Evolutionary conservation across 2,329 filamentous ascomycete genomes (phyloP).

Genomic region (Aspergillus brunneoviolaceus): DNA sequence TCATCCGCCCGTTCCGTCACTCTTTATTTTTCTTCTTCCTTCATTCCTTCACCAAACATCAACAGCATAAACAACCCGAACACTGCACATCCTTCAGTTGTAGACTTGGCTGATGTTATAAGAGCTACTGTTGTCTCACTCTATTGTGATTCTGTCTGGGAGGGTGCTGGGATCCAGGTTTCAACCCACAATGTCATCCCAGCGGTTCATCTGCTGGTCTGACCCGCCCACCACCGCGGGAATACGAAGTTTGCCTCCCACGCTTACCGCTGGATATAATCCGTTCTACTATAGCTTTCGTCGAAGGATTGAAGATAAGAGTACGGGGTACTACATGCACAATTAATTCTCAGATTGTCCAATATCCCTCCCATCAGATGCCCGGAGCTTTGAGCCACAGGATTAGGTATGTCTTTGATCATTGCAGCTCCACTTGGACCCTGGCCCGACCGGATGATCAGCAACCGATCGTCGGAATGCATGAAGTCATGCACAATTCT

Average conservation of each 20-base stretch:
- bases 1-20: conserved; percentile 2
- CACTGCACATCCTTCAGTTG: neutral
- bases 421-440: neutral
- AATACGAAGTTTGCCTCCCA: neutral
- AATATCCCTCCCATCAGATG: neutral
- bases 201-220: neutral
- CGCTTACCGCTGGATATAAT: neutral
- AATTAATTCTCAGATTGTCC: too few species aligned
- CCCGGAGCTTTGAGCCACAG: neutral
- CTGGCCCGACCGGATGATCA: neutral
- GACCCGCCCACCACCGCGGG: neutral
- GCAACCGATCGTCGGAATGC: neutral
- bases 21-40: neutral
- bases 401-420: neutral
- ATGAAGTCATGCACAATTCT: neutral
- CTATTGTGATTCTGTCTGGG: neutral
- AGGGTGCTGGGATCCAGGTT: neutral
- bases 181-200: neutral
- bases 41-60: neutral
- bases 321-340: too few species aligned
- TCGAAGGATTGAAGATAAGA: neutral
- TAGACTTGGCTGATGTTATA: neutral
- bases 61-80: neutral
- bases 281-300: neutral
- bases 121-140: neutral